phyloP scores from a whole-genome alignment of 1,284 basidiomycete genomes.

The Cryptococcus amylolentus region DNA sequence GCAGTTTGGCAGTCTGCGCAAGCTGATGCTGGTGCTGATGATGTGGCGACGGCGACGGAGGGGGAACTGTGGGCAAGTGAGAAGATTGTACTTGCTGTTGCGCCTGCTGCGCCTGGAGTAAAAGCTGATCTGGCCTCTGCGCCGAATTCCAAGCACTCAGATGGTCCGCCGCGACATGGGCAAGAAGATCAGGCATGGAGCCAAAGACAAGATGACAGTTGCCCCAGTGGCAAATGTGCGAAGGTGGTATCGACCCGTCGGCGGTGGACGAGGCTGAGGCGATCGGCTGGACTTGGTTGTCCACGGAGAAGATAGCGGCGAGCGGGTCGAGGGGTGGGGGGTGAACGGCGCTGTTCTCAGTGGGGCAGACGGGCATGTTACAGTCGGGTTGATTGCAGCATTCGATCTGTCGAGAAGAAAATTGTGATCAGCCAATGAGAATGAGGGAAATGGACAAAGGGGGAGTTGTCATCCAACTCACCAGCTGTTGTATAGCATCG shows the following conservation, averaged over 20 bases:
- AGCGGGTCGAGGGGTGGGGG: conserved; percentile 11
- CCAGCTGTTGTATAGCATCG: conserved; percentile 42
- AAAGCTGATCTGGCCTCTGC: not conserved
- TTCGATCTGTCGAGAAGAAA: conserved; percentile 29
- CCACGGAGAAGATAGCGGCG: conserved; percentile 10
- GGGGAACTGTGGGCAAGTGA: not conserved
- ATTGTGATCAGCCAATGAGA: conserved; percentile 1
- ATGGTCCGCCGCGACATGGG: conserved; percentile 54
- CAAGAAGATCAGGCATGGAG: conserved; percentile 51
- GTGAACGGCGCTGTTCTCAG: conserved; percentile 10
- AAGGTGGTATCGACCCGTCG: not conserved
- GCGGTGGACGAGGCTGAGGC: not conserved
- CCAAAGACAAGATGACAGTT: conserved; percentile 51
- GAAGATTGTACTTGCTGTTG: not conserved
- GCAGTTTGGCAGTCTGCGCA: no score
- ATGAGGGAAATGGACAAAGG: not conserved
- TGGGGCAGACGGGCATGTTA: conserved; percentile 20
- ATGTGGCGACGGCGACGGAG: not conserved
- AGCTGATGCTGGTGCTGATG: not conserved
- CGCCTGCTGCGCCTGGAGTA: not conserved
- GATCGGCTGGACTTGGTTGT: conserved; percentile 1
- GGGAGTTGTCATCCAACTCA: conserved; percentile 14
- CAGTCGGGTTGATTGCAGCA: conserved; percentile 36
- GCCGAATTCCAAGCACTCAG: conserved; percentile 32
- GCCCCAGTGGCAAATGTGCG: conserved; percentile 51